These are phyloP conservation scores for Gelatoporia subvermispora DNA, from an alignment of 768 basidiomycete species.

Conservation along the genomic window DNA sequence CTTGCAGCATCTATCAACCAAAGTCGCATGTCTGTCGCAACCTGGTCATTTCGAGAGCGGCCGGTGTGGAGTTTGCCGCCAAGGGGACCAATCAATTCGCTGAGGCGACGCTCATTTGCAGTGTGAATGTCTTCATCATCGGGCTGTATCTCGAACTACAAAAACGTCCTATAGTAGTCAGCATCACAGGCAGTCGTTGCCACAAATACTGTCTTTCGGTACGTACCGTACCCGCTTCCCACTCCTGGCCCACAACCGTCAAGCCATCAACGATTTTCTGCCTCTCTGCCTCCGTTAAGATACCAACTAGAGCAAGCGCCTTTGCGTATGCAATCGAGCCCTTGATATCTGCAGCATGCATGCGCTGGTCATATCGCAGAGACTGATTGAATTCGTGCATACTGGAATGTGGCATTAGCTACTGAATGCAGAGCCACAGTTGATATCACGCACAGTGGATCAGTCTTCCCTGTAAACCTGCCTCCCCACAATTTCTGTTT, in stretches of 20 bases:
- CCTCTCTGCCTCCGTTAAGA: slow-evolving; percentile 77
- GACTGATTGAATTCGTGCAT: slow-evolving; percentile 99
- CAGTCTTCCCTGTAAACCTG: slow-evolving; percentile 82
- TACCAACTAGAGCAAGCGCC: slow-evolving; percentile 73
- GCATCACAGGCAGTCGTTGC: not conserved
- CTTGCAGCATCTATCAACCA: slow-evolving; percentile 84
- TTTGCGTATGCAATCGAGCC: slow-evolving; percentile 97
- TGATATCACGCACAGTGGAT: slow-evolving; percentile 61
- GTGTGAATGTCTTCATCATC: slow-evolving; percentile 99
- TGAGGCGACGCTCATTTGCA: slow-evolving; percentile 92
- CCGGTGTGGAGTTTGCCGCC: slow-evolving; percentile 98
- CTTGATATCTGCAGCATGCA: slow-evolving; percentile 87
- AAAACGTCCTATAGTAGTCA: not conserved
- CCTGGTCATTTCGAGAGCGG: slow-evolving; percentile 95
- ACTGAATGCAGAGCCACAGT: slow-evolving; percentile 2
- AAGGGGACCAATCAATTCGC: slow-evolving; percentile 86
- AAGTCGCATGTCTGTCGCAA: slow-evolving; percentile 95
- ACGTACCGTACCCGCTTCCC: slow-evolving; percentile 68
- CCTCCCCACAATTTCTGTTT: slow-evolving; percentile 30
- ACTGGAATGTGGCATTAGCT: slow-evolving; percentile 34
- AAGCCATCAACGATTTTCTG: slow-evolving; percentile 70
- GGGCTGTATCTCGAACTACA: slow-evolving; percentile 68
- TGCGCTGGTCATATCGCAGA: slow-evolving; percentile 88
- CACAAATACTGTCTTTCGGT: not conserved
- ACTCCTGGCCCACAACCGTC: slow-evolving; percentile 72